Evolutionary conservation across 495 filamentous ascomycete species (phyloP).

Genomic region (Thermothielavioides terrestris): DNA sequence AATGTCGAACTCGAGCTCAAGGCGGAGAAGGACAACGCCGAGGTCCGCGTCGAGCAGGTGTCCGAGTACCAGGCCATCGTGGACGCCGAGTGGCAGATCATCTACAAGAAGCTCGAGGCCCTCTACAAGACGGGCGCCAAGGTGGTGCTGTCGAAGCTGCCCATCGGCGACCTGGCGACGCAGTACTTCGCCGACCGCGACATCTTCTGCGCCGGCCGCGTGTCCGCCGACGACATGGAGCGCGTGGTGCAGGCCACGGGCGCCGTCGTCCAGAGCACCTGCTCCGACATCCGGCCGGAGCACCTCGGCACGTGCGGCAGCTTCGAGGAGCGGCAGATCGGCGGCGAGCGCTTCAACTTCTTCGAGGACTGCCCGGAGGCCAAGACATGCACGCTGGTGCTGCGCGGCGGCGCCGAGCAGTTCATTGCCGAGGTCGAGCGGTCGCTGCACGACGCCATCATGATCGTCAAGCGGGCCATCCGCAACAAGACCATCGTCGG

Average conservation of each 20-base stretch:
- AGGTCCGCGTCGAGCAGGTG: constrained; percentile 95
- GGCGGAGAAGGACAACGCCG: constrained; percentile 97
- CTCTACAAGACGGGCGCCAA: constrained; percentile 87
- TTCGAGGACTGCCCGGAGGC: constrained; percentile 92
- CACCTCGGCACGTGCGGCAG: constrained; percentile 84
- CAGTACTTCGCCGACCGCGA: constrained; percentile 98
- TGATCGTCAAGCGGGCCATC: constrained; percentile 97
- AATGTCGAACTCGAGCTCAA: constrained; percentile 98
- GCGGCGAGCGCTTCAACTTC: constrained; percentile 95
- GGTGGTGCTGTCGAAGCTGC: constrained; percentile 93
- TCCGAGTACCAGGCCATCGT: constrained; percentile 99
- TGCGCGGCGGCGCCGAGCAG: constrained; percentile 94
- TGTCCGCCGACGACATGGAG: constrained; percentile 88
- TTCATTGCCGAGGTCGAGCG: constrained; percentile 98
- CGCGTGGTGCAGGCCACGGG: constrained; percentile 92
- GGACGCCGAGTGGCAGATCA: constrained; percentile 99
- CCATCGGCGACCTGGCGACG: constrained; percentile 94
- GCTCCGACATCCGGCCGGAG: constrained; percentile 83
- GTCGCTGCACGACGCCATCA: constrained; percentile 95
- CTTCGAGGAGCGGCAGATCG: constrained; percentile 96
- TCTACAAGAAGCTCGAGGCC: constrained; percentile 97
- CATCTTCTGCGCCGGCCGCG: constrained; percentile 95
- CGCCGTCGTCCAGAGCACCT: constrained; percentile 87
- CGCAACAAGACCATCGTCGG: constrained; percentile 90
- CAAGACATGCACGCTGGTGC: constrained; percentile 92